Conservation (phyloP, 2,329 filamentous ascomycete species). For the Pseudogymnoascus sp. region DNA sequence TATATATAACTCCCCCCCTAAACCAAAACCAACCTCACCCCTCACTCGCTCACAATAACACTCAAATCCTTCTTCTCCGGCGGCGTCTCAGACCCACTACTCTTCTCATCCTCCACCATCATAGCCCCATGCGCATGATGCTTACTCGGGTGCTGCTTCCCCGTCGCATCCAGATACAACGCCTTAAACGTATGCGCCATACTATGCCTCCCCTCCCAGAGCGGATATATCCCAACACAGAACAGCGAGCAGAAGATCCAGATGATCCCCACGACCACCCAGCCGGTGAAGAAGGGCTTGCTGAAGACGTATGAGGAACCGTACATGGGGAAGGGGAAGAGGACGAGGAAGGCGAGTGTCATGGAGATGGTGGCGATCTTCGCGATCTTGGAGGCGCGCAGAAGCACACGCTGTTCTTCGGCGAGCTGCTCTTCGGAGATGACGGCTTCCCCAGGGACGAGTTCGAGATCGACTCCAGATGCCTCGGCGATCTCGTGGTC, state of each 20-base stretch:
- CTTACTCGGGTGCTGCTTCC: conserved; percentile 26
- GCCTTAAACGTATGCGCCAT: conserved; percentile 51
- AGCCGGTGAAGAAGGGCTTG: conserved; percentile 74
- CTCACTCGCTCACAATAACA: background rate
- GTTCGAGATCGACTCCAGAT: conserved; percentile 57
- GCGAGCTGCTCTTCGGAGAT: conserved; percentile 32
- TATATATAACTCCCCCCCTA: background rate
- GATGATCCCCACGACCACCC: conserved; percentile 67
- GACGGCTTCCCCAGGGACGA: conserved; percentile 42
- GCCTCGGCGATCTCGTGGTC: conserved; percentile 61
- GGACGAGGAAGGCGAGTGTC: conserved; percentile 63
- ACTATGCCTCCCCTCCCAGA: conserved; percentile 68
- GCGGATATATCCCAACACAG: conserved; percentile 70
- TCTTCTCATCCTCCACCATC: conserved; percentile 17
- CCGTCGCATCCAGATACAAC: conserved; percentile 52
- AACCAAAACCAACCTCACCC: background rate
- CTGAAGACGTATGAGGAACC: conserved; percentile 72
- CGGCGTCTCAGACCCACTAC: conserved; percentile 8
- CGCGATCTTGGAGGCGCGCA: conserved; percentile 43
- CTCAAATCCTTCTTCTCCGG: background rate
- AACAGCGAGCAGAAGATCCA: conserved; percentile 69
- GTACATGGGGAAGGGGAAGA: conserved; percentile 93
- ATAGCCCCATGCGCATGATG: conserved; percentile 21
- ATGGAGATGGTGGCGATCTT: conserved; percentile 46
- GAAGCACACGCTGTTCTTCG: conserved; percentile 38